These are phyloP conservation scores for Phlebiopsis gigantea DNA, from an alignment of 768 basidiomycete species.

Conservation along the genomic window DNA sequence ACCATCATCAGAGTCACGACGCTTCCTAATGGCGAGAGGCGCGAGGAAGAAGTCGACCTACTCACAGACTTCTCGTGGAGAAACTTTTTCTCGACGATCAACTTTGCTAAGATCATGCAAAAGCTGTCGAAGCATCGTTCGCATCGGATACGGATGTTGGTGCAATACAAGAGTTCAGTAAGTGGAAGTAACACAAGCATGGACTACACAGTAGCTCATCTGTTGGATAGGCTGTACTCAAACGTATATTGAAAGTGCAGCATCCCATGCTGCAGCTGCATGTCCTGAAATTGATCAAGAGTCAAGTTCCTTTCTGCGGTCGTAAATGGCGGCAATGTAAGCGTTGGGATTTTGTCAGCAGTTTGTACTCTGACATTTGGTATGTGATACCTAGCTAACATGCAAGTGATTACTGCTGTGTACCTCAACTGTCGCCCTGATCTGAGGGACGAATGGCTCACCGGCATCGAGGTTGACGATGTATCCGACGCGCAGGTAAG, in stretches of 20 bases:
- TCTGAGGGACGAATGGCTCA: conserved; percentile 95
- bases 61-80: conserved; percentile 95
- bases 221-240: conserved; percentile 75
- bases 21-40: conserved; percentile 68
- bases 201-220: neutral
- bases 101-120: conserved; percentile 97
- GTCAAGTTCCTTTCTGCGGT: conserved; percentile 97
- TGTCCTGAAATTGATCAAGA: conserved; percentile 95
- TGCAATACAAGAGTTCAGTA: conserved; percentile 97
- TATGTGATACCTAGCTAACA: conserved; percentile 64
- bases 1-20: conserved; percentile 47
- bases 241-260: conserved; percentile 88
- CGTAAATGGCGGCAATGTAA: conserved; percentile 96
- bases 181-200: conserved; percentile 18
- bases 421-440: conserved; percentile 97
- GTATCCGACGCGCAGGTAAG: conserved; percentile 84
- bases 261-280: conserved; percentile 94
- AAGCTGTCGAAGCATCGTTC: conserved; percentile 93
- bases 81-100: conserved; percentile 96
- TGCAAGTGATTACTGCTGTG: conserved; percentile 99
- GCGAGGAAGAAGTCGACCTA: conserved; percentile 87
- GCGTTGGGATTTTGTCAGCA: conserved; percentile 16
- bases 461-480: conserved; percentile 88
- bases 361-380: neutral
- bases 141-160: conserved; percentile 92